phyloP scores from a whole-genome alignment of 176 grass and related monocot species.

The Oryza meyeriana region DNA sequence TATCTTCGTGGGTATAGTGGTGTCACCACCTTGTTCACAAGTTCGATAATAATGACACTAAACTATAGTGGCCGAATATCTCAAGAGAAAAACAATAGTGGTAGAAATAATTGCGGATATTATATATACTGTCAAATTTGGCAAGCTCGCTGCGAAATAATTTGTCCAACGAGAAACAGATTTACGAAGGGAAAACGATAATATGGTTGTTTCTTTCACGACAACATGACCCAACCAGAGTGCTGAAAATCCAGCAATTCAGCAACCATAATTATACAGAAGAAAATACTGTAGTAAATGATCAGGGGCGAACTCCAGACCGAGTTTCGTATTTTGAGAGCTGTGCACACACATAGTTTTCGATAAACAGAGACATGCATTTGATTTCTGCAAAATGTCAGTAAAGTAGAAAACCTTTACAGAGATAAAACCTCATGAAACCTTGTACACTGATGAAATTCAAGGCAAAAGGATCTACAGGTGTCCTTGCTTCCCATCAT shows the following conservation, averaged over 20 bases:
- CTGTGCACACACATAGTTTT: not conserved
- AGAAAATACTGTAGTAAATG: not conserved
- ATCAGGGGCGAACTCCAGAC: not conserved
- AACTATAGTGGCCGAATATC: not conserved
- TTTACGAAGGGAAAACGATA: too few relatives aligned
- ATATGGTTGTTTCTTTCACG: too few relatives aligned
- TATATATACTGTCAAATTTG: too few relatives aligned
- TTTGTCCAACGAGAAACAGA: too few relatives aligned
- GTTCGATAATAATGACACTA: not conserved
- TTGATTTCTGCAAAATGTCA: conserved; percentile 35
- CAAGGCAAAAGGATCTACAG: conserved; percentile 77
- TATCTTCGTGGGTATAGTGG: not conserved
- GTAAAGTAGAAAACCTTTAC: conserved; percentile 41
- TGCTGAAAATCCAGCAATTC: not conserved
- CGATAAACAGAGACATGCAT: conserved; percentile 15
- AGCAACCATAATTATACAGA: too few relatives aligned
- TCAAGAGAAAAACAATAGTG: too few relatives aligned
- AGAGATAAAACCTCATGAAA: conserved; percentile 33
- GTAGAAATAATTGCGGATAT: too few relatives aligned
- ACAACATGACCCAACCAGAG: too few relatives aligned
- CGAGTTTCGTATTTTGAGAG: not conserved
- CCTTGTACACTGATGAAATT: conserved; percentile 60
- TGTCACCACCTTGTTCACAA: too few relatives aligned
- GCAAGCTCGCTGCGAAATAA: too few relatives aligned
- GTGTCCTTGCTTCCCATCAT: conserved; percentile 64